Conservation (phyloP, 768 basidiomycete genomes). For the Lentinula sp. region DNA sequence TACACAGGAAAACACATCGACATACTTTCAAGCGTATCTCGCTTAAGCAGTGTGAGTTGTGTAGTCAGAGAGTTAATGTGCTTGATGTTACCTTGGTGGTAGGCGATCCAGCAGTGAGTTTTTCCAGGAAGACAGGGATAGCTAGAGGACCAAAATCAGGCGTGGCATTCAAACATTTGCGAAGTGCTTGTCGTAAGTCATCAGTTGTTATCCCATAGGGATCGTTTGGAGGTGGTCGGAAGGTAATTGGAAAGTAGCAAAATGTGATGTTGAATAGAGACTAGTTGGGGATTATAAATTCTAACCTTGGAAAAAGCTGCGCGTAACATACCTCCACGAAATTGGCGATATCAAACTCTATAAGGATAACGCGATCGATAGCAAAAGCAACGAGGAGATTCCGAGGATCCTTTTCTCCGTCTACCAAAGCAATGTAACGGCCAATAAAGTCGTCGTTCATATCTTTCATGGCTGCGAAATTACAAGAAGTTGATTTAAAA, state of each 20-base stretch:
- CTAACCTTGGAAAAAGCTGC: background rate
- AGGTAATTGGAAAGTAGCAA: constrained; percentile 98
- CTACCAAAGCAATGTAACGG: constrained; percentile 74
- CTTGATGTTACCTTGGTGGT: constrained; percentile 61
- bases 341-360: constrained; percentile 78
- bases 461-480: constrained; percentile 51
- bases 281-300: constrained; percentile 28
- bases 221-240: constrained; percentile 89
- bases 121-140: constrained; percentile 86
- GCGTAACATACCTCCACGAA: constrained; percentile 60
- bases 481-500: background rate
- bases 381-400: constrained; percentile 89
- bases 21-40: constrained; percentile 81
- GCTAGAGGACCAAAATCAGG: constrained; percentile 81
- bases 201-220: constrained; percentile 89
- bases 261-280: constrained; percentile 91
- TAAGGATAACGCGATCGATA: constrained; percentile 76
- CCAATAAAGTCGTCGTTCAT: constrained; percentile 70
- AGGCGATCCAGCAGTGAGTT: constrained; percentile 77
- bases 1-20: constrained; percentile 78
- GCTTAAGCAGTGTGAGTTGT: constrained; percentile 33
- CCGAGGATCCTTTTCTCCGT: constrained; percentile 96
- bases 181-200: constrained; percentile 69
- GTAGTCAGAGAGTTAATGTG: background rate
- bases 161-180: constrained; percentile 69